Conservation (phyloP, 2,329 filamentous ascomycete genomes). For the Sporothrix curviconia region DNA sequence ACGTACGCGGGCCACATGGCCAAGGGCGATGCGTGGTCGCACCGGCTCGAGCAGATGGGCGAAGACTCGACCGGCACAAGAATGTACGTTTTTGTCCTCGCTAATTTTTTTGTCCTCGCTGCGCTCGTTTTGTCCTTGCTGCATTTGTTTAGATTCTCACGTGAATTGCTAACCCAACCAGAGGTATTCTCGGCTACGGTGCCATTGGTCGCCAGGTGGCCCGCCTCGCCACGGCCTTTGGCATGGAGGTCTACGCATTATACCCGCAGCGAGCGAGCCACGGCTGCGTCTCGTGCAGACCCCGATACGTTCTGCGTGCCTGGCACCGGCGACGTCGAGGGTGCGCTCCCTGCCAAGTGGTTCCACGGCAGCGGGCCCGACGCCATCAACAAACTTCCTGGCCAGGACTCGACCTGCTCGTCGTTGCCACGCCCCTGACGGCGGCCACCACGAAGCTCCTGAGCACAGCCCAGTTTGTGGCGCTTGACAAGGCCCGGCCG, state of each 20-base stretch:
- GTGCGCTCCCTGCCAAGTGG: constrained; percentile 36
- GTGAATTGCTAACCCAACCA: constrained; percentile 11
- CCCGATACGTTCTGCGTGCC: constrained; percentile 54
- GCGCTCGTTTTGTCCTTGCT: neutral
- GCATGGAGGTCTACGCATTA: constrained; percentile 63
- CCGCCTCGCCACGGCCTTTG: constrained; percentile 49
- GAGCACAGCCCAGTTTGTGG: constrained; percentile 39
- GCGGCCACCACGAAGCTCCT: constrained; percentile 42
- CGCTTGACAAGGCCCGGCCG: constrained; percentile 30
- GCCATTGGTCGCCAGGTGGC: constrained; percentile 40
- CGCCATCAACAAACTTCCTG: constrained; percentile 42
- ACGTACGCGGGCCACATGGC: constrained; percentile 13
- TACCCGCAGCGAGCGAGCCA: constrained; percentile 47
- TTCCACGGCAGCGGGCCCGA: constrained; percentile 36
- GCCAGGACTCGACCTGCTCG: constrained; percentile 44
- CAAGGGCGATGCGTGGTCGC: constrained; percentile 15
- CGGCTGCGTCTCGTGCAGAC: constrained; percentile 53
- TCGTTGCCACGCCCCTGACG: constrained; percentile 46
- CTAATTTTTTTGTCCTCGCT: neutral
- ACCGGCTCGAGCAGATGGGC: constrained; percentile 1
- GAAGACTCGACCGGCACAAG: constrained; percentile 30
- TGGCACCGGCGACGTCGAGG: constrained; percentile 45
- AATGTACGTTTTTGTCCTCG: constrained; percentile 25
- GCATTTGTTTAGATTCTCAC: neutral
- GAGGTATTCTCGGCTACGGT: constrained; percentile 39